Evolutionary conservation across 306 rosid species (phyloP), one percentile per base, ranked within the genome.

Genomic region (Rosa multiflora): DNA sequence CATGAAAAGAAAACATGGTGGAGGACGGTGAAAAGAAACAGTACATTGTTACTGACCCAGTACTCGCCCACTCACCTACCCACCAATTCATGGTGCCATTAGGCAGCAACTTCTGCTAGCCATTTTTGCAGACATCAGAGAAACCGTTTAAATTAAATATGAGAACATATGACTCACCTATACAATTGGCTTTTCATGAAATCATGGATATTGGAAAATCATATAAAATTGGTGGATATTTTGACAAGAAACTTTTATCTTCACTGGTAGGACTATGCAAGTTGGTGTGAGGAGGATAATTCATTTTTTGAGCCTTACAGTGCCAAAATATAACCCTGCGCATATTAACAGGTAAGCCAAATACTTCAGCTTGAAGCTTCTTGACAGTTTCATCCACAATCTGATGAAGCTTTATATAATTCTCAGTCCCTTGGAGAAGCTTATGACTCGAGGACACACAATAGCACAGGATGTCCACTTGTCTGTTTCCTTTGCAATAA

Each of bases 11-110:
- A 29, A 39, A 70, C 6, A 9, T 44, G 42, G 17, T 5, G 13
- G 39, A 64, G 42, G 18, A 49, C 42, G 11, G 29, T 13, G 37
- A 6, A 46, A 64, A 44, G 7, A n/a, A 17, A 21, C 74, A 32
- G 14, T 17, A n/a, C 8, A 32, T 42, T 70, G 78, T 72, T 75
- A 80, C 98, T 87, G 79, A 93, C 98, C 98, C 93, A 4, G 89
- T 81, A 77, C 47, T 87, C 64, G 98, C 98, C 97, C 98, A 93
- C 88, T 93, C 98, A 4, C 98, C 98, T 3, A 93, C 97, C 98
- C 98, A 93, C 67, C 40, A 29, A 23, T 26, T 26, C 67, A 10
- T 26, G 67, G 67, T 6, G 20, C 2, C 61, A 55, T 23, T 10
- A 61, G 23, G 23, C 20, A 14, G 56, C 29, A 29, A 29, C 56